Evolutionary conservation across 2,329 filamentous ascomycete species (phyloP).

Genomic region (Hypoxylon sp.): DNA sequence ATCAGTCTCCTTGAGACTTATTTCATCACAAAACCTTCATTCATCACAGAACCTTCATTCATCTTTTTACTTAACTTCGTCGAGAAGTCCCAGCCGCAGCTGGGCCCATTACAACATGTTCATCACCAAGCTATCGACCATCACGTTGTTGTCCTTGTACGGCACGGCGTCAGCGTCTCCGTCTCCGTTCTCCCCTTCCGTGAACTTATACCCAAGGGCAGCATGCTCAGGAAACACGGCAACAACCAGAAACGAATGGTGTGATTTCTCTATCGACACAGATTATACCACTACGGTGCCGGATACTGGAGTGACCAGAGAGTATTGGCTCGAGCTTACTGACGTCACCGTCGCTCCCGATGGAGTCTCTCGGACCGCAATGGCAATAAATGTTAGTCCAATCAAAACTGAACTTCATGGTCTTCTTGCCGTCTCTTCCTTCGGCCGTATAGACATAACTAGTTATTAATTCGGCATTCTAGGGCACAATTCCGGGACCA

Average conservation of each 20-base stretch:
- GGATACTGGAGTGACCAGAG: constrained; percentile 59
- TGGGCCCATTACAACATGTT: constrained; percentile 36
- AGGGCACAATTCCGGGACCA: constrained; percentile 50
- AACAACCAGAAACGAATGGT: constrained; percentile 55
- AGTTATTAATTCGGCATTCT: constrained; percentile 19
- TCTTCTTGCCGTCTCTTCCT: not conserved
- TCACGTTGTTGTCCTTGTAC: constrained; percentile 33
- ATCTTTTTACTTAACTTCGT: constrained; percentile 4
- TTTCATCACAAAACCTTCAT: constrained; percentile 8
- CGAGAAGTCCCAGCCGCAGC: constrained; percentile 6
- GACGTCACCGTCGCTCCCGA: constrained; percentile 57
- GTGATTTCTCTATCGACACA: constrained; percentile 59
- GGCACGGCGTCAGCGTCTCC: constrained; percentile 34
- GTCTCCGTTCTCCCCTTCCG: constrained; percentile 36
- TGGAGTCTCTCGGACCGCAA: constrained; percentile 55
- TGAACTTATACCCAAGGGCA: constrained; percentile 41
- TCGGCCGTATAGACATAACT: not conserved
- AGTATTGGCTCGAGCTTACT: constrained; percentile 56
- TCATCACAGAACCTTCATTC: constrained; percentile 8
- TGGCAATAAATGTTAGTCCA: constrained; percentile 58
- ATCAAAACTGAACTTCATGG: not conserved
- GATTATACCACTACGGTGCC: constrained; percentile 56
- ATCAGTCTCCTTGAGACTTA: constrained; percentile 21
- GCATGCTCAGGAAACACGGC: constrained; percentile 50
- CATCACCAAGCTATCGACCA: constrained; percentile 30